phyloP scores from a whole-genome alignment of 2,329 filamentous ascomycete species.

The Botrytis elliptica region DNA sequence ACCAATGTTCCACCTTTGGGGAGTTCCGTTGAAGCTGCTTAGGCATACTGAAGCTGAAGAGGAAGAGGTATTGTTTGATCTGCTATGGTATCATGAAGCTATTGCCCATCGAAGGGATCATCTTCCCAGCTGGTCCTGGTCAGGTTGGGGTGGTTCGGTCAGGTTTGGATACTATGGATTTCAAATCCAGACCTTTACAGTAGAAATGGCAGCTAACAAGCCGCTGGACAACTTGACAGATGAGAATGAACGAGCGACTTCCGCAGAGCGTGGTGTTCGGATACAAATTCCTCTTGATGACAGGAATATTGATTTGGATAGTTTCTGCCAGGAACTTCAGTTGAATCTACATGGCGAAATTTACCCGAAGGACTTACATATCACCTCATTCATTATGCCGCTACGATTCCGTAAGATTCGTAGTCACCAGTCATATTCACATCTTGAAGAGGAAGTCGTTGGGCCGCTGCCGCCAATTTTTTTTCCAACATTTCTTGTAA shows the following conservation, averaged over 20 bases:
- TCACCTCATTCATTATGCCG: not conserved
- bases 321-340: not conserved
- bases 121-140: not conserved
- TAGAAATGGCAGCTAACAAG: not conserved
- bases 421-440: no score
- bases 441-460: no score
- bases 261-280: not conserved
- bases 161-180: no score
- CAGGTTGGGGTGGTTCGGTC: not conserved
- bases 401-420: not conserved
- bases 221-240: fast-evolving
- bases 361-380: fast-evolving
- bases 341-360: not conserved
- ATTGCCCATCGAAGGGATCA: not conserved
- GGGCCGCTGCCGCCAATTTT: no score
- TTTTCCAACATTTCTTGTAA: not conserved
- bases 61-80: not conserved
- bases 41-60: fast-evolving
- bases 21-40: not conserved
- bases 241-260: not conserved
- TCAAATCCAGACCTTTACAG: no score
- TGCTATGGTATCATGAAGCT: not conserved
- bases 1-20: not conserved
- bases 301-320: not conserved
- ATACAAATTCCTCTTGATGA: not conserved